A percentile compares a stretch with the other conserved stretches of the same genome.
Evolutionary conservation across 2,329 filamentous ascomycete genomes (phyloP).

Genomic region (Cryphonectria carpinicola): DNA sequence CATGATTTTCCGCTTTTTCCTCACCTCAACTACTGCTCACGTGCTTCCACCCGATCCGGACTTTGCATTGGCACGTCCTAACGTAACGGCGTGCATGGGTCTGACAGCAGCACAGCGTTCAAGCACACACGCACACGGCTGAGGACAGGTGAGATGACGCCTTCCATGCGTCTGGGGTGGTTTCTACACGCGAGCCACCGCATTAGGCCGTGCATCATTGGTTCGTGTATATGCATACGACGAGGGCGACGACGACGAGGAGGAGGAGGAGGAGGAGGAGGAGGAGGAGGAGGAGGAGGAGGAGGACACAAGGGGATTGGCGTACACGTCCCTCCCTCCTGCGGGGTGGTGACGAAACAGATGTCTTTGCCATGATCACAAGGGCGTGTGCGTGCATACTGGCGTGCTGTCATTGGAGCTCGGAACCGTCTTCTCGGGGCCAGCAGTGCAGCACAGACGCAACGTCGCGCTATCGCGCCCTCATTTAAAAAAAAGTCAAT

Average conservation of each 20-base stretch:
- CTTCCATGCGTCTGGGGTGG: background rate
- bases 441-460: background rate
- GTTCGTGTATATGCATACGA: background rate
- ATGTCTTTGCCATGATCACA: slow-evolving; percentile 19
- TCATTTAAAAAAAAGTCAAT: background rate
- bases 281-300: background rate
- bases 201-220: background rate
- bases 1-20: background rate
- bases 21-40: background rate
- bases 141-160: background rate
- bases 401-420: slow-evolving; percentile 21
- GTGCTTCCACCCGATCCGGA: background rate
- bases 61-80: background rate
- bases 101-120: background rate
- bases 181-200: background rate
- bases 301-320: background rate
- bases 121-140: background rate
- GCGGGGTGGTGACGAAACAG: slow-evolving; percentile 7
- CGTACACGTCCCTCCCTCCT: slow-evolving; percentile 3
- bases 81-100: background rate
- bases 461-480: background rate
- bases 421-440: slow-evolving; percentile 14
- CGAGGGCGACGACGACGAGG: background rate
- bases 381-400: slow-evolving; percentile 11
- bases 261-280: background rate